These are phyloP conservation scores for Penicillium glabrum DNA, from an alignment of 2,329 filamentous ascomycete species.

Conservation along the genomic window DNA sequence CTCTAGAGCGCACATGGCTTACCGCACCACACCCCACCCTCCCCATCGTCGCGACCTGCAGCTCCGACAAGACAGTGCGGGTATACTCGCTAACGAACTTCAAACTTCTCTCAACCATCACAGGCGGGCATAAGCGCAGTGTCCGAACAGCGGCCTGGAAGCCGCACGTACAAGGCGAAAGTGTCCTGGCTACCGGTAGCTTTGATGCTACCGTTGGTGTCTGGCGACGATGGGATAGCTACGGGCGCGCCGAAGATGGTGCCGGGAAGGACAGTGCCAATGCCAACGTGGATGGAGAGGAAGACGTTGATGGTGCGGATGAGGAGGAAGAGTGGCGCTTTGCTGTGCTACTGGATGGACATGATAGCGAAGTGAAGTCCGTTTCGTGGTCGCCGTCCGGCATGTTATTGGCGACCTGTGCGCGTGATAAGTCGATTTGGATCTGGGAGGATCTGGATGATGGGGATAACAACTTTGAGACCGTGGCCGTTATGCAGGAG, in stretches of 20 bases:
- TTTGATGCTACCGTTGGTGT: slow-evolving; percentile 91
- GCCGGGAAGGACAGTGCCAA: slow-evolving; percentile 22
- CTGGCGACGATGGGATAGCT: slow-evolving; percentile 67
- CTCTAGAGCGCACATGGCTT: slow-evolving; percentile 72
- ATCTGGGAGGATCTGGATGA: slow-evolving; percentile 92
- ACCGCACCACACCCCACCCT: slow-evolving; percentile 82
- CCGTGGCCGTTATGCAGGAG: slow-evolving; percentile 89
- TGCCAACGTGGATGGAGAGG: slow-evolving; percentile 37
- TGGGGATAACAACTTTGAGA: slow-evolving; percentile 94
- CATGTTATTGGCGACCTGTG: slow-evolving; percentile 84
- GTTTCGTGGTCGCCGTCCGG: slow-evolving; percentile 65
- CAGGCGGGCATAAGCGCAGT: slow-evolving; percentile 86
- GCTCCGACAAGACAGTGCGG: slow-evolving; percentile 80
- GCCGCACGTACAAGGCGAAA: slow-evolving; percentile 64
- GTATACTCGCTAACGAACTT: slow-evolving; percentile 85
- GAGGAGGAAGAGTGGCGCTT: slow-evolving; percentile 88
- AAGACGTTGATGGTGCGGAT: slow-evolving; percentile 47
- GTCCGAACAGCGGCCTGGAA: slow-evolving; percentile 90
- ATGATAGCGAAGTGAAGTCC: slow-evolving; percentile 92
- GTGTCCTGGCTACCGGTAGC: slow-evolving; percentile 84
- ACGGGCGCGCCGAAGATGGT: slow-evolving; percentile 24
- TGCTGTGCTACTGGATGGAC: slow-evolving; percentile 86
- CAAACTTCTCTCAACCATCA: slow-evolving; percentile 73
- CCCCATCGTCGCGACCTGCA: slow-evolving; percentile 84
- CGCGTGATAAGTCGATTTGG: slow-evolving; percentile 92